phyloP scores from a whole-genome alignment of 805 yeast genomes.

The Pichia gijzeniarum region DNA sequence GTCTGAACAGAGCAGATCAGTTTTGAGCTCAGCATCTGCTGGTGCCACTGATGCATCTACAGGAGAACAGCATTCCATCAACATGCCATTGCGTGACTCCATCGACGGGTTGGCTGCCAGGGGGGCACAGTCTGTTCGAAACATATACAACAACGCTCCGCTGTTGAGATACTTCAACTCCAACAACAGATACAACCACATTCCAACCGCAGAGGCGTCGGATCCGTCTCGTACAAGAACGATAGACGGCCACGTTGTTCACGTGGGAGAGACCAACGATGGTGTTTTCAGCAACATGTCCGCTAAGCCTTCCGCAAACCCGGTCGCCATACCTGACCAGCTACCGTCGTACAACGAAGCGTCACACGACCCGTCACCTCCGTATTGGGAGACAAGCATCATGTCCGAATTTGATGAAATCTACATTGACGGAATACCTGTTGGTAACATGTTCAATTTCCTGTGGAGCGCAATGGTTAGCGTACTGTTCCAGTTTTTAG shows the following conservation, averaged over 20 bases:
- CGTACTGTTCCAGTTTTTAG: constrained; percentile 88
- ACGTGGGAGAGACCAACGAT: constrained; percentile 41
- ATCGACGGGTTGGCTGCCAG: background rate
- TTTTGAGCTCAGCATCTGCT: too few relatives aligned
- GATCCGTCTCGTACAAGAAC: constrained; percentile 11
- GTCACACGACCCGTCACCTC: constrained; percentile 88
- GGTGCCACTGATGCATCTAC: too few relatives aligned
- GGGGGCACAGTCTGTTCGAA: background rate
- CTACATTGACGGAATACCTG: constrained; percentile 92
- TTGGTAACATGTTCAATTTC: constrained; percentile 83
- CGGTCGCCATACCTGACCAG: constrained; percentile 45
- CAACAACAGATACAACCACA: constrained; percentile 21
- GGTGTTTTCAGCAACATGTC: constrained; percentile 90
- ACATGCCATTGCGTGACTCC: background rate
- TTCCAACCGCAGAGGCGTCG: constrained; percentile 8
- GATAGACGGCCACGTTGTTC: constrained; percentile 21
- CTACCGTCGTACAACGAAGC: constrained; percentile 93
- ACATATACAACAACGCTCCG: constrained; percentile 24
- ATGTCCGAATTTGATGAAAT: constrained; percentile 86
- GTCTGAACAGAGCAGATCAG: too few relatives aligned
- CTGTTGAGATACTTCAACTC: constrained; percentile 23
- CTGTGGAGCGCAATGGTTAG: constrained; percentile 87
- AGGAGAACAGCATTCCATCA: too few relatives aligned
- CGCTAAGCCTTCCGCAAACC: constrained; percentile 69
- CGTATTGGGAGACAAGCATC: constrained; percentile 91